These are phyloP conservation scores for Zychaea mexicana DNA, from an alignment of 371 early-diverging fungal genomes.

Conservation along the genomic window DNA sequence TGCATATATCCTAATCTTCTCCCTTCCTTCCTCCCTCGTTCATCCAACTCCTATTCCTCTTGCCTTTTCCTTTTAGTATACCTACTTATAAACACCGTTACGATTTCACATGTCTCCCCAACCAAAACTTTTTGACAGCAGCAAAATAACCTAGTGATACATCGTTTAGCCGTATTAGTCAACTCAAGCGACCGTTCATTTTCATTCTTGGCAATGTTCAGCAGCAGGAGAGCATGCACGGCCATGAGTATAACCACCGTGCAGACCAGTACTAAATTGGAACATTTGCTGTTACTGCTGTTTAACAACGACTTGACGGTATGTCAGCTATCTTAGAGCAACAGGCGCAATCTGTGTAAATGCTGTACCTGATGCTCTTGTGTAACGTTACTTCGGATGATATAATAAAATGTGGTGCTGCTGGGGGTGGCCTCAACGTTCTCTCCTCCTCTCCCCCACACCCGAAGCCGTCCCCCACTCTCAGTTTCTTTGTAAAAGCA, in stretches of 20 bases:
- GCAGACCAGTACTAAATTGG: too few relatives aligned
- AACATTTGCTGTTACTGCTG: too few relatives aligned
- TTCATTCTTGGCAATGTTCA: too few relatives aligned
- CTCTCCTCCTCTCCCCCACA: not conserved
- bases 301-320: too few relatives aligned
- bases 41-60: not conserved
- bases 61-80: not conserved
- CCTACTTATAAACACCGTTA: not conserved
- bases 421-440: not conserved
- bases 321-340: too few relatives aligned
- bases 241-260: too few relatives aligned
- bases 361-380: not conserved
- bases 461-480: not conserved
- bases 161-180: too few relatives aligned
- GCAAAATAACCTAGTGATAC: not conserved
- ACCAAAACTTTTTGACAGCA: not conserved
- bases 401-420: not conserved
- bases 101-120: constrained; percentile 3
- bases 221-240: too few relatives aligned
- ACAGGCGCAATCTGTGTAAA: too few relatives aligned
- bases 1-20: too few relatives aligned
- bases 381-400: not conserved
- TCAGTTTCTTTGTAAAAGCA: not conserved
- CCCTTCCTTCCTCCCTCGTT: not conserved
- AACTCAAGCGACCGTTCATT: not conserved